Conservation (phyloP, 108 stramenopile genomes). For the Pseudonitzschia delicatissima region DNA sequence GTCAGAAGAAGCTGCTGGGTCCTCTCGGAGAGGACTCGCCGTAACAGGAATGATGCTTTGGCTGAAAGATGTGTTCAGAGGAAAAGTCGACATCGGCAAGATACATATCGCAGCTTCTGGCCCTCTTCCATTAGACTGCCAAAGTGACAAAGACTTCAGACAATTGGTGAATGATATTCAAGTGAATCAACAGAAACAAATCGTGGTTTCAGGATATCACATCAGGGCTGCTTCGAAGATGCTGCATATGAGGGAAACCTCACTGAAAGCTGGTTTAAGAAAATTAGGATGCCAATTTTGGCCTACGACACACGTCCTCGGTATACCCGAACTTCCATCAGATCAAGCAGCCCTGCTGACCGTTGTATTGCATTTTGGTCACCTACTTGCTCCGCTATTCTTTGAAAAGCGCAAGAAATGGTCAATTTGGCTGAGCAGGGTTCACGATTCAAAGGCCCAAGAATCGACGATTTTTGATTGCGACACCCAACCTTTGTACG, state of each 20-base stretch:
- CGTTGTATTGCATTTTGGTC: slow-evolving; percentile 61
- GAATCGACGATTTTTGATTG: neutral
- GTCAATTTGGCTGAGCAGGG: slow-evolving; percentile 54
- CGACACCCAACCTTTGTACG: slow-evolving; percentile 18
- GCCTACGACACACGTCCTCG: neutral
- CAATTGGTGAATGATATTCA: slow-evolving; percentile 50
- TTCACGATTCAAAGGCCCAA: slow-evolving; percentile 1
- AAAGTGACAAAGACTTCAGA: slow-evolving; percentile 14
- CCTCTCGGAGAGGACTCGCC: slow-evolving; percentile 14
- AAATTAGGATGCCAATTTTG: slow-evolving; percentile 43
- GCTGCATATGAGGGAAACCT: slow-evolving; percentile 34
- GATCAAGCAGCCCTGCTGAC: slow-evolving; percentile 43
- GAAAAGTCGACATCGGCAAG: slow-evolving; percentile 64
- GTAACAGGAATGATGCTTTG: slow-evolving; percentile 24
- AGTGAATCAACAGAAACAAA: slow-evolving; percentile 43
- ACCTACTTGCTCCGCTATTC: slow-evolving; percentile 61
- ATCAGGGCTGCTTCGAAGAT: slow-evolving; percentile 46
- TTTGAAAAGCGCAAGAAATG: slow-evolving; percentile 39
- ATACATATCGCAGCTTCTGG: slow-evolving; percentile 66
- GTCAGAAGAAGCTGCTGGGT: slow-evolving; percentile 44
- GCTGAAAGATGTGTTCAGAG: slow-evolving; percentile 33
- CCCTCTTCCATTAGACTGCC: slow-evolving; percentile 36
- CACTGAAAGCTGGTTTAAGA: slow-evolving; percentile 38
- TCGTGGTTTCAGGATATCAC: slow-evolving; percentile 65
- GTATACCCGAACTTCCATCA: slow-evolving; percentile 17